These are phyloP conservation scores for Solanum microdontum DNA, from an alignment of 257 asterid genomes.

Conservation along the genomic window DNA sequence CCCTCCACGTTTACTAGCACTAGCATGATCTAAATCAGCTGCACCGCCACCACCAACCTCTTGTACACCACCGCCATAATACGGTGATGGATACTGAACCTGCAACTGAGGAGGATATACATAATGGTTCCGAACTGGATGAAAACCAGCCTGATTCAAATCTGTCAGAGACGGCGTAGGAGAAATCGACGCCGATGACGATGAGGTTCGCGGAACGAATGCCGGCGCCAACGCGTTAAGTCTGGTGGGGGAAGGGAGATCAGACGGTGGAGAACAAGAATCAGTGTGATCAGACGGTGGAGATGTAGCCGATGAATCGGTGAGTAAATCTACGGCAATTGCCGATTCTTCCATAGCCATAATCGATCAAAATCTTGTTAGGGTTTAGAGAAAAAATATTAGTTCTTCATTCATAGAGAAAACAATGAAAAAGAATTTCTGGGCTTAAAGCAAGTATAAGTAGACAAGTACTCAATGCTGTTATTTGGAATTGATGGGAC, in stretches of 20 bases:
- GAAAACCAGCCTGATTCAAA: background rate
- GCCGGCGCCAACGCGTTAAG: slow-evolving; percentile 79
- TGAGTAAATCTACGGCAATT: background rate
- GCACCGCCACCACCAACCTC: slow-evolving; percentile 12
- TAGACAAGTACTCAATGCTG: background rate
- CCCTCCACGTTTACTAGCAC: slow-evolving; percentile 22
- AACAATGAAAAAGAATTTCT: background rate
- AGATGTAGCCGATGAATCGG: background rate
- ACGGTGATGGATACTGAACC: background rate
- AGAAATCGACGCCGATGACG: background rate
- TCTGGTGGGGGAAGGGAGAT: slow-evolving; percentile 8
- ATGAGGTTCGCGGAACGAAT: slow-evolving; percentile 46
- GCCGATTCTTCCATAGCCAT: background rate
- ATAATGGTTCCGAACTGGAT: background rate
- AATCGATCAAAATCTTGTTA: background rate
- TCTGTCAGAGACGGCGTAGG: background rate
- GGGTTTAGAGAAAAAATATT: background rate
- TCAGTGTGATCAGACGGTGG: background rate
- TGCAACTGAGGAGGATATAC: background rate
- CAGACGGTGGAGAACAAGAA: background rate
- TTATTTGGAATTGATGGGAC: background rate
- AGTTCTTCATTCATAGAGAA: background rate
- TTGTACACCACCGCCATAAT: slow-evolving; percentile 6
- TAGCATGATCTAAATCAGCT: slow-evolving; percentile 3
- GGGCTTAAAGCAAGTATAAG: background rate